Conservation (phyloP, 352 stramenopile species). For the Globisporangium camurandrum region DNA sequence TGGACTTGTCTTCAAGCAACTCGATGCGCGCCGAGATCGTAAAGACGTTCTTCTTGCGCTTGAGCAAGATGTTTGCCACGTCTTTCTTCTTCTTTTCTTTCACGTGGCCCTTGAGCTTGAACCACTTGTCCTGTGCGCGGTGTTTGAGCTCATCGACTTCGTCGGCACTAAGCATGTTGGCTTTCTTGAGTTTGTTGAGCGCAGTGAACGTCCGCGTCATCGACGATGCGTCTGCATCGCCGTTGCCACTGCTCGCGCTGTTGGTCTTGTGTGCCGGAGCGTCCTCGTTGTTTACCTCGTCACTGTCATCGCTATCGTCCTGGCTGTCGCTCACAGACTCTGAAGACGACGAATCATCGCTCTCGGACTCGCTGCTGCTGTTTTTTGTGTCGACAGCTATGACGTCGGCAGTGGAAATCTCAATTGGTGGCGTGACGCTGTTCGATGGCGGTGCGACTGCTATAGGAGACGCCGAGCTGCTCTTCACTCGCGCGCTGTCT, state of each 20-base stretch:
- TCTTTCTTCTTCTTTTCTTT: conserved; percentile 78
- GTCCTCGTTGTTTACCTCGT: not conserved
- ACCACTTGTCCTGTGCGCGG: conserved; percentile 60
- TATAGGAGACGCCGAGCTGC: no score
- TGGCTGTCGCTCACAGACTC: conserved; percentile 3
- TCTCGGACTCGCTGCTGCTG: not conserved
- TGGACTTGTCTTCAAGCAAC: conserved; percentile 63
- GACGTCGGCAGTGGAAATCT: not conserved
- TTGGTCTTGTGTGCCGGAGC: not conserved
- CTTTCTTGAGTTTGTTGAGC: conserved; percentile 59
- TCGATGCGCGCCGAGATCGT: conserved; percentile 68
- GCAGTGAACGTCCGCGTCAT: conserved; percentile 54
- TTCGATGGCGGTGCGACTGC: not conserved
- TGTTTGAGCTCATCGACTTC: conserved; percentile 58
- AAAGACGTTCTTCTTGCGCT: conserved; percentile 77
- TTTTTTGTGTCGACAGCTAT: not conserved
- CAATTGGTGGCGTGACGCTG: not conserved
- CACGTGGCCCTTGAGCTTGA: conserved; percentile 58
- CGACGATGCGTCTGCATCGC: conserved; percentile 16
- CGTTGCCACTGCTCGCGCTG: not conserved
- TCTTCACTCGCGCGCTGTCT: no score
- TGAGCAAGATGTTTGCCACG: conserved; percentile 62
- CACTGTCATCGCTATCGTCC: not conserved
- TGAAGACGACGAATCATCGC: not conserved
- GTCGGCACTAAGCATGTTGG: conserved; percentile 46